phyloP scores from a whole-genome alignment of 352 stramenopile species.

The Phytophthora cryptogea region DNA sequence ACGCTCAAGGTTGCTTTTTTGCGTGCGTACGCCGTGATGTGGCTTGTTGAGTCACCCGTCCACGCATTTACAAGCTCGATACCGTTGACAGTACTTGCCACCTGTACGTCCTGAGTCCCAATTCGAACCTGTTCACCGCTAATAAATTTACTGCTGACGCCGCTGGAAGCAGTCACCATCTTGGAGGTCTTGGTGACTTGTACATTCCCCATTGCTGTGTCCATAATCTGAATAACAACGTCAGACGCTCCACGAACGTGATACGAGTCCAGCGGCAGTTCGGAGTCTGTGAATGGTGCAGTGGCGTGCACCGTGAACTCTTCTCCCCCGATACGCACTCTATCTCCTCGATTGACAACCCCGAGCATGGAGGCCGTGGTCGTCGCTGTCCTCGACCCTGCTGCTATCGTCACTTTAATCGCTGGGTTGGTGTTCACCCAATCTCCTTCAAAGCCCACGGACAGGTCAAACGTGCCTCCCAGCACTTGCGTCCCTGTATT shows the following conservation, averaged over 20 bases:
- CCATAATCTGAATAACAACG: conserved; percentile 46
- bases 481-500: conserved; percentile 42
- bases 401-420: conserved; percentile 43
- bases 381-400: conserved; percentile 53
- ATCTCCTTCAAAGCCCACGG: conserved; percentile 67
- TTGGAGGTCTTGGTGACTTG: conserved; percentile 41
- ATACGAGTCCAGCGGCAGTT: conserved; percentile 72
- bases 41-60: conserved; percentile 36
- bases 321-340: conserved; percentile 55
- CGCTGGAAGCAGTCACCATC: conserved; percentile 45
- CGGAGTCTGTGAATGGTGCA: conserved; percentile 69
- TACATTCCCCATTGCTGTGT: conserved; percentile 73
- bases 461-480: conserved; percentile 72
- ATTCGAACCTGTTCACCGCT: conserved; percentile 66
- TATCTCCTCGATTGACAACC: conserved; percentile 68
- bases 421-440: conserved; percentile 37
- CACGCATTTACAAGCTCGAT: conserved; percentile 57
- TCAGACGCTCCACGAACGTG: conserved; percentile 51
- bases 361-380: conserved; percentile 63
- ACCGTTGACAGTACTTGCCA: conserved; percentile 31
- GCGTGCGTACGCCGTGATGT: conserved; percentile 67
- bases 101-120: conserved; percentile 47
- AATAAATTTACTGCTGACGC: conserved; percentile 44
- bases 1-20: conserved; percentile 68
- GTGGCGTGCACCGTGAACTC: conserved; percentile 67